Evolutionary conservation across 2,329 filamentous ascomycete species (phyloP).

Genomic region (Hypoxylon sp.): DNA sequence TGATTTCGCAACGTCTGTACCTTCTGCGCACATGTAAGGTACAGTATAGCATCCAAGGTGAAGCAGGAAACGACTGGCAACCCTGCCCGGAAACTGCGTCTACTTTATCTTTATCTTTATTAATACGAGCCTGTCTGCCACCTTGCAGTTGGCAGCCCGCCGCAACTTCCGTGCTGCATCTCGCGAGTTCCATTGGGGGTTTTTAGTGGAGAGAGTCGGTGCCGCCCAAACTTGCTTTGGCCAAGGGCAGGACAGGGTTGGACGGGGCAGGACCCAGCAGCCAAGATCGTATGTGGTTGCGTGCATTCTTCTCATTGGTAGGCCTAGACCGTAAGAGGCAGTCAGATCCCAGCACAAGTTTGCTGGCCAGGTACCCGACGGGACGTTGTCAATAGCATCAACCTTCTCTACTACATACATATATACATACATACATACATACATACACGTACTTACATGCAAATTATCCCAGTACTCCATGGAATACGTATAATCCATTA

Average conservation of each 20-base stretch:
- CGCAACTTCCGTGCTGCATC: conserved; percentile 24
- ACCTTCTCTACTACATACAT: conserved; percentile 3
- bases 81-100: background rate
- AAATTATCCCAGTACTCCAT: background rate
- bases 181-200: conserved; percentile 34
- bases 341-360: conserved; percentile 19
- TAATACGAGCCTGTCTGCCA: conserved; percentile 7
- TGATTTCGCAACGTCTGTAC: background rate
- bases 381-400: conserved; percentile 4
- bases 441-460: too few relatives aligned
- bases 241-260: background rate
- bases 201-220: conserved; percentile 23
- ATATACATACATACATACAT: too few relatives aligned
- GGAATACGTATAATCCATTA: background rate
- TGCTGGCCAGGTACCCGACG: conserved; percentile 7
- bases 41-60: background rate
- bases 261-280: background rate
- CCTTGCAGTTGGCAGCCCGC: too few relatives aligned
- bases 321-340: conserved; percentile 26
- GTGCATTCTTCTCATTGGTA: conserved; percentile 30
- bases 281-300: conserved; percentile 20
- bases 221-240: conserved; percentile 25
- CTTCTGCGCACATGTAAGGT: conserved; percentile 5
- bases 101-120: conserved; percentile 22
- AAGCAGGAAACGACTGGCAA: background rate